Base-by-base conservation (phyloP, 2,329 filamentous ascomycete species). In the Lasiodiplodia gonubiensis region DNA sequence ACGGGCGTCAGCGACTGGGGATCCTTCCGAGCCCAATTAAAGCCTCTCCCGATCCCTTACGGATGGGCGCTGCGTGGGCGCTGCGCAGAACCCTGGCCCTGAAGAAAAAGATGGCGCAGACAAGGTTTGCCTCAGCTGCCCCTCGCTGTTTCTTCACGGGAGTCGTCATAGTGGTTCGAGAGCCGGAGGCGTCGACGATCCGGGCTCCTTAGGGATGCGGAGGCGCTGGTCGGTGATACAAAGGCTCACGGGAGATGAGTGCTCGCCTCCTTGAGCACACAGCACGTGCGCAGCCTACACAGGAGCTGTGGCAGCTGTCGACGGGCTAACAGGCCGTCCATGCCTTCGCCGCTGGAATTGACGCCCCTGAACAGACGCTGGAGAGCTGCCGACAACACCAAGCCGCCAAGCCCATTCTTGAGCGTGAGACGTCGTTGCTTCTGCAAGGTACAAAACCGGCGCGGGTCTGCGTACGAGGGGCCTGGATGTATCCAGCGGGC, bases 361-460 rank as follows among this genome's bases (percentile, higher is more conserved):
- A 63, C 7, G 59, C 59, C 59, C 59, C 59, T 63, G 33, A n/a
- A 59, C 64, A 39, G 53, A 21, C 35, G 46, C 16, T 25, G 54
- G 23, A 23, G 23, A 16, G 12, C 11, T 39, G 12, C 12, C 37
- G 37, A 39, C 59, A 27, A 14, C 61, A 37, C 61, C 49, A 64
- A 54, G 61, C 16, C 48, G 65, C 65, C 65, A 67, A 67, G 64
- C 42, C 27, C 64, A 66, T 66, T 66, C 64, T 66, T 59, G n/a
- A 33, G 57, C 57, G 39, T 61, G 55, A 63, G 64, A 66, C 53
- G 27, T 18, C 52, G 37, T 16, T 61, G 65, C 54, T 54, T 52
- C 65, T 67, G 65, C 65, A 67, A 67, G 65, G 65, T 61, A 67
- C 65, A 67, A 59, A 54, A 52, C 65, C 52, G 59, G 59, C 42